Conservation (phyloP, 1,284 basidiomycete species). For the Ceratobasidium sp. region DNA sequence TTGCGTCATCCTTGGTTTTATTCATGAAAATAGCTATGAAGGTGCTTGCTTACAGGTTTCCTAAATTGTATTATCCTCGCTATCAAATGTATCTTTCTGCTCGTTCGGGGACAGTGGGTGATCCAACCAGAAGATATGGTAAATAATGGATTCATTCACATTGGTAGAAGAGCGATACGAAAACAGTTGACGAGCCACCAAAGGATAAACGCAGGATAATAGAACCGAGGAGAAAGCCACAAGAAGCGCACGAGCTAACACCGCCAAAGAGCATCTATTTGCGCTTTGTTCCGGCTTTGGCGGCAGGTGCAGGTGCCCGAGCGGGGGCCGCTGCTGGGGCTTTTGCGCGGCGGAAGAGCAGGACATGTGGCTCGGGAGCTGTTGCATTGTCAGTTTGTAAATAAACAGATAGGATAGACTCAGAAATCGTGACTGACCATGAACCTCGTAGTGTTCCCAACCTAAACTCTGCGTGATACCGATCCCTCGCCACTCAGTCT, state of each 20-base stretch:
- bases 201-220: slow-evolving; percentile 35
- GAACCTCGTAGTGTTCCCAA: slow-evolving; percentile 98
- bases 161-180: slow-evolving; percentile 34
- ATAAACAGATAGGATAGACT: background rate
- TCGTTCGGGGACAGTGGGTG: background rate
- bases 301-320: slow-evolving; percentile 3
- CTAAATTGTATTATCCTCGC: background rate
- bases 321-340: slow-evolving; percentile 18
- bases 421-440: slow-evolving; percentile 71
- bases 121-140: background rate
- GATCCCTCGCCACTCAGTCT: slow-evolving; percentile 94
- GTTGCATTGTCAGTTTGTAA: slow-evolving; percentile 23
- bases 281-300: slow-evolving; percentile 31
- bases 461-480: slow-evolving; percentile 96
- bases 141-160: slow-evolving; percentile 34
- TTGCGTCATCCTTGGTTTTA: slow-evolving; percentile 40
- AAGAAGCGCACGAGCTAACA: background rate
- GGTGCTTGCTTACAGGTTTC: background rate
- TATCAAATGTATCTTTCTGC: background rate
- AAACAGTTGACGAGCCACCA: slow-evolving; percentile 23
- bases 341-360: slow-evolving; percentile 75
- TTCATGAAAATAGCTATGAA: background rate
- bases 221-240: slow-evolving; percentile 38
- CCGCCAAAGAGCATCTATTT: slow-evolving; percentile 29
- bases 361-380: slow-evolving; percentile 90